Base-by-base conservation (phyloP, 2,329 filamentous ascomycete species). In the Ophiostoma piceae region DNA sequence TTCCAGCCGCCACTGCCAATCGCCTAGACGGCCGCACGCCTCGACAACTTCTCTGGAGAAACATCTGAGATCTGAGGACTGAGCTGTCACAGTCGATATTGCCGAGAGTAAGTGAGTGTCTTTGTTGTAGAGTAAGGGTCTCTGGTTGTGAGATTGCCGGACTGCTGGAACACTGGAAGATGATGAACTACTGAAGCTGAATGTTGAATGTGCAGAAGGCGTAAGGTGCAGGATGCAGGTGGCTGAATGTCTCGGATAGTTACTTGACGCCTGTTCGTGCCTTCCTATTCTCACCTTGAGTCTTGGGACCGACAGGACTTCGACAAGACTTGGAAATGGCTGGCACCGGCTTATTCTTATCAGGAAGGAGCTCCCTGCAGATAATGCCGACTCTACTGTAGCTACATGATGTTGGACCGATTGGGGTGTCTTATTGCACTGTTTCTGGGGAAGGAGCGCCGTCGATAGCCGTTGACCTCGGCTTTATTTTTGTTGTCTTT, bases 21-120 rank as follows among this genome's bases (percentile, higher is more conserved):
- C 57, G 68, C 60, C 39, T 77, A 75, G 74, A 79, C 79, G 73
- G 77, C 75, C 81, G 81, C 72, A 86, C 79, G 74, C 71, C 67
- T 19, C 83, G 82, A 62, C 84, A 83, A 76, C 82, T 80, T 73
- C 83, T 79, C 74, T 82, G 84, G 70, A 86, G 79, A 79, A 87
- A 85, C 87, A 89, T 89, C 35, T 9, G 35, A 39, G 26, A 65
- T 29, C 26, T 35, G 35, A 35, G 35, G 35, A 39, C 14, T 65
- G n/a, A 64, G 35, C 62, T 65, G 62, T 39, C 32, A 29, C 26
- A 62, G 5, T 12, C 26, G 22, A 11, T 22, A 29, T 35, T 35
- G 26, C 8, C 11, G 12, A 16, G 22, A 2, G 32, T 32, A 7
- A 32, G 57, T 62, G 26, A 16, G 12, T 26, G 57, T 62, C 26